Evolutionary conservation across 2,329 filamentous ascomycete genomes (phyloP).

Genomic region (Aspergillus jensenii): DNA sequence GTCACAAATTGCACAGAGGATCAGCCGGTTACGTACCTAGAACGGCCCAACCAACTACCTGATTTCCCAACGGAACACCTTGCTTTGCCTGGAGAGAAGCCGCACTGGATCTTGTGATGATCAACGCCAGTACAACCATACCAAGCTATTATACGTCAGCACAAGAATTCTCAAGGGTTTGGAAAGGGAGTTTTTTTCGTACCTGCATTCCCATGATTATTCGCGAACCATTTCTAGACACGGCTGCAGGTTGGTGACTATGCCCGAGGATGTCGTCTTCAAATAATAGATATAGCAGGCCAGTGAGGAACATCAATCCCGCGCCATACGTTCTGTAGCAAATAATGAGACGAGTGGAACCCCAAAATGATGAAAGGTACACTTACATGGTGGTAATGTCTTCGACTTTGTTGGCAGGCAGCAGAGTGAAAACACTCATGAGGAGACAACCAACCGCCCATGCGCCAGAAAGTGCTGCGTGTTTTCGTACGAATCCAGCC

Average conservation of each 20-base stretch:
- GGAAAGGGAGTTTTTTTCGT: conserved; percentile 5
- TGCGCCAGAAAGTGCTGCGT: conserved; percentile 62
- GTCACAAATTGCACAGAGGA: background rate
- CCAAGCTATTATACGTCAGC: conserved; percentile 56
- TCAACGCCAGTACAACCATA: conserved; percentile 74
- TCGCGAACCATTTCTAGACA: conserved; percentile 37
- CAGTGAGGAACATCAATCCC: conserved; percentile 71
- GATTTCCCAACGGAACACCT: conserved; percentile 83
- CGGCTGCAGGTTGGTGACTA: conserved; percentile 31
- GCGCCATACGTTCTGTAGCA: conserved; percentile 68
- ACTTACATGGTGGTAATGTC: conserved; percentile 69
- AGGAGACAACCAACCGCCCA: conserved; percentile 76
- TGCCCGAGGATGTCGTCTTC: conserved; percentile 63
- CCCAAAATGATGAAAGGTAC: conserved; percentile 26
- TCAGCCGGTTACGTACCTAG: conserved; percentile 55
- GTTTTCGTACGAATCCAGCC: conserved; percentile 65
- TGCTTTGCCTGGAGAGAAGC: conserved; percentile 79
- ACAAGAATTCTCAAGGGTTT: background rate
- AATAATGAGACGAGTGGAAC: background rate
- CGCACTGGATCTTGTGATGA: conserved; percentile 85
- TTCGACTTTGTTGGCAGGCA: conserved; percentile 85
- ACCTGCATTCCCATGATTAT: conserved; percentile 49
- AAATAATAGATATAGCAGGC: conserved; percentile 75
- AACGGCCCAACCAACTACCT: conserved; percentile 80
- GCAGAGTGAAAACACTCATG: conserved; percentile 88